Evolutionary conservation across 192 early-diverging fungal species (phyloP), one percentile per base, ranked within the genome.

Genomic region (Bifiguratus adelaidae): DNA sequence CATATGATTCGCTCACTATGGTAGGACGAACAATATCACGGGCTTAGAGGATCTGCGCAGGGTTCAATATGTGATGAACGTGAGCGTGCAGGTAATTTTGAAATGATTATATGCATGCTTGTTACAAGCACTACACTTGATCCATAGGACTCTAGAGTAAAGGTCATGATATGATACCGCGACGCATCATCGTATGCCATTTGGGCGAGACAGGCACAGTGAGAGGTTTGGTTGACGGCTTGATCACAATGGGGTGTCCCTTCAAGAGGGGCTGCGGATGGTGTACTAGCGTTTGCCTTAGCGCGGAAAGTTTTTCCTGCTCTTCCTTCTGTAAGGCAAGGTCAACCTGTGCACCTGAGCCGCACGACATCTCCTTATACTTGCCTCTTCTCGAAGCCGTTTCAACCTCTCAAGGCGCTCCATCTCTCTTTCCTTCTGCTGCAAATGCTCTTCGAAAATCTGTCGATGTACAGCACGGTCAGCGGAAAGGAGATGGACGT

Each of bases 381-480:
- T 38, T 7, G 16, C 37, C 12, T 38, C 37, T n/a, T 34, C 15
- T 38, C 49, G 35, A 1, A 40, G 36, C 5, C 33, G 30, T n/a
- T 22, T 34, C 7, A 38, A 27, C 20, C 20, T 38, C 20, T 41
- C 24, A 38, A 12, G 5, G 1, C 36, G 15, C 6, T 37, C n/a
- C n/a, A n/a, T n/a, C 36, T 38, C 13, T 29, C 38, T 33, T n/a
- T 38, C 11, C 18, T 34, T 40, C 41, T 46, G 37, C 43, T 57
- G 51, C n/a, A n/a, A n/a, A n/a, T n/a, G n/a, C 23, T 76, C 65
- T 3, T 85, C 83, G 55, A 67, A 77, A 22, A 52, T 57, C 33
- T 65, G 50, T 12, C 83, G 44, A 41, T 81, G 78, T 34, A 77
- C 67, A 6, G 69, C 70, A 8, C 83, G 53, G 11, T 60, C 27